Conservation (phyloP, 208 protist species). For the Angomonas ambiguus region DNA sequence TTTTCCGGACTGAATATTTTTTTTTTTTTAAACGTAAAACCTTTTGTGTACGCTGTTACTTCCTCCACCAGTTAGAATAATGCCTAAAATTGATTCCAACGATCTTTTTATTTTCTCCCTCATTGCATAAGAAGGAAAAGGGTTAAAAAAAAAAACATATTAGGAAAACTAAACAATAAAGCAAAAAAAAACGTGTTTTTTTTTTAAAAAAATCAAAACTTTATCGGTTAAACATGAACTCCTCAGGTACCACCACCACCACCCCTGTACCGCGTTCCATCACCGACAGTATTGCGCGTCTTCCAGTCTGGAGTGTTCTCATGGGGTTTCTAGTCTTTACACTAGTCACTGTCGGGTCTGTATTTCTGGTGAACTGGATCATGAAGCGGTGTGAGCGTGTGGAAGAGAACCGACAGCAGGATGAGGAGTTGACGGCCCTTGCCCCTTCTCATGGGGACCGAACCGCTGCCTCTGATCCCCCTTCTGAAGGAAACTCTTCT, state of each 20-base stretch:
- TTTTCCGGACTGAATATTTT: background rate
- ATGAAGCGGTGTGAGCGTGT: slow-evolving; percentile 24
- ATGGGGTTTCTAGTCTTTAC: slow-evolving; percentile 34
- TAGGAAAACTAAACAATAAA: background rate
- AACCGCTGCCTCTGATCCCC: slow-evolving; percentile 10
- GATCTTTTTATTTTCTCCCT: no score
- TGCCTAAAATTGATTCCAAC: no score
- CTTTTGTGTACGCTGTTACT: background rate
- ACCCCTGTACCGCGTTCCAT: slow-evolving; percentile 13
- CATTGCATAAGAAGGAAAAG: no score
- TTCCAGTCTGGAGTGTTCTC: slow-evolving; percentile 27
- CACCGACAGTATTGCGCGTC: slow-evolving; percentile 13
- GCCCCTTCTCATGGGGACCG: background rate
- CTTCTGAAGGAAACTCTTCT: slow-evolving; percentile 41
- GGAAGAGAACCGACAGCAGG: slow-evolving; percentile 8
- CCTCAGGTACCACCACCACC: background rate
- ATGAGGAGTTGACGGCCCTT: slow-evolving; percentile 20
- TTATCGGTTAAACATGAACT: slow-evolving; percentile 9
- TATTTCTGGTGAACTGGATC: slow-evolving; percentile 43
- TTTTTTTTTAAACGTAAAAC: slow-evolving; percentile 1
- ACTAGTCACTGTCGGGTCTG: slow-evolving; percentile 27
- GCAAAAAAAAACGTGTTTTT: background rate
- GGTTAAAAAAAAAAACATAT: no score
- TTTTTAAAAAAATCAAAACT: slow-evolving; percentile 18
- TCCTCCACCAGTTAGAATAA: no score